Percentiles rank a stretch among this genome's conserved stretches.
These are phyloP conservation scores for Echria macrotheca DNA, from an alignment of 495 filamentous ascomycete genomes.

Conservation along the genomic window DNA sequence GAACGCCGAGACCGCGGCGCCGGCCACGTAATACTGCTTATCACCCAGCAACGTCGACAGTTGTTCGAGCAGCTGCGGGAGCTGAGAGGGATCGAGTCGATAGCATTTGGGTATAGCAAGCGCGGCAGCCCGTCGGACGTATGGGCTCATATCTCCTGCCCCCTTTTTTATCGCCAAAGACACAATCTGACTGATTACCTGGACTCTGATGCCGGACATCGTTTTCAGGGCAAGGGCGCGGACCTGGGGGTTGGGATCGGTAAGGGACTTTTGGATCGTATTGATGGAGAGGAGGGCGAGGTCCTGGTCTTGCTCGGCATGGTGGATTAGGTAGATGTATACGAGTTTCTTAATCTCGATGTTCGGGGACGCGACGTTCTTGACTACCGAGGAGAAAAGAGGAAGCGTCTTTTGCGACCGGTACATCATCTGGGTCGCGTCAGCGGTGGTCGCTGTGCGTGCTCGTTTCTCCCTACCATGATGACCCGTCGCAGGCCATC, in stretches of 20 bases:
- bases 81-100: slow-evolving; percentile 77
- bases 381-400: slow-evolving; percentile 92
- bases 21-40: slow-evolving; percentile 89
- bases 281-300: slow-evolving; percentile 95
- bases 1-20: slow-evolving; percentile 84
- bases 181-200: slow-evolving; percentile 99
- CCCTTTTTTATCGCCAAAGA: slow-evolving; percentile 90
- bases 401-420: slow-evolving; percentile 72
- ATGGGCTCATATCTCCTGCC: slow-evolving; percentile 85
- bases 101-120: slow-evolving; percentile 98
- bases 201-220: slow-evolving; percentile 93
- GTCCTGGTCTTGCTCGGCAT: slow-evolving; percentile 93
- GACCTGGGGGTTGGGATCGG: slow-evolving; percentile 83
- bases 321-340: slow-evolving; percentile 93
- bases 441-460: too few relatives aligned
- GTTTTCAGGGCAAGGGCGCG: slow-evolving; percentile 85
- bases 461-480: too few relatives aligned
- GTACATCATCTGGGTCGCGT: slow-evolving; percentile 99
- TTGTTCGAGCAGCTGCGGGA: slow-evolving; percentile 79
- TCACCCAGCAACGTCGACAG: slow-evolving; percentile 73
- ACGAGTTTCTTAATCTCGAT: slow-evolving; percentile 95
- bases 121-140: slow-evolving; percentile 88
- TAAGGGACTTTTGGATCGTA: slow-evolving; percentile 94
- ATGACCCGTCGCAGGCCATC: slow-evolving; percentile 89
- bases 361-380: slow-evolving; percentile 87